Percentiles rank a stretch among this genome's conserved stretches.
Conservation (phyloP, 805 yeast species). For the Yueomyces sp. region DNA sequence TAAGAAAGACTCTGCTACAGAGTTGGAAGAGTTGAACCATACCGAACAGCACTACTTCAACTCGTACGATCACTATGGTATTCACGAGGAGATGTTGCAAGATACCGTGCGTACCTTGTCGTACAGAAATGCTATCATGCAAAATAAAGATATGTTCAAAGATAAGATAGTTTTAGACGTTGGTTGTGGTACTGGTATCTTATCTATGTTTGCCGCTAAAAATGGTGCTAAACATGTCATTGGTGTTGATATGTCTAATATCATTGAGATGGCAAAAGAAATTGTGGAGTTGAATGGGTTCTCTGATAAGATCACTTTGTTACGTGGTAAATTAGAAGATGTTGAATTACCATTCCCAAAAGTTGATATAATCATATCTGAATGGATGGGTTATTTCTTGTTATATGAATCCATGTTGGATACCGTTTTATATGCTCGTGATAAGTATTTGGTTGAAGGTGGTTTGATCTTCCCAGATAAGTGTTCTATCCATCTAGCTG, state of each 20-base stretch:
- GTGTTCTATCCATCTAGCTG: slow-evolving; percentile 79
- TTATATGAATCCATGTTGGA: slow-evolving; percentile 96
- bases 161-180: slow-evolving; percentile 93
- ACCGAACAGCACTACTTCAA: slow-evolving; percentile 87
- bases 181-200: slow-evolving; percentile 97
- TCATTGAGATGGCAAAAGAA: slow-evolving; percentile 90
- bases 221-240: slow-evolving; percentile 99
- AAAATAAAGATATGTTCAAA: slow-evolving; percentile 78
- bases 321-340: slow-evolving; percentile 92
- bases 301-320: slow-evolving; percentile 69
- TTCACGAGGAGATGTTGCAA: slow-evolving; percentile 98
- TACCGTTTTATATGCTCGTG: slow-evolving; percentile 90
- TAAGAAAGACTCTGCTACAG: slow-evolving; percentile 44
- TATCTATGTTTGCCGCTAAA: slow-evolving; percentile 94
- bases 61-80: slow-evolving; percentile 93
- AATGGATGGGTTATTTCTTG: slow-evolving; percentile 99
- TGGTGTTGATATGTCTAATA: slow-evolving; percentile 94
- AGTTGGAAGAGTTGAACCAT: slow-evolving; percentile 47
- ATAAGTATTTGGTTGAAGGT: slow-evolving; percentile 59
- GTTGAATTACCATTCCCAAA: slow-evolving; percentile 69
- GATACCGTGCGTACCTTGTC: slow-evolving; percentile 86
- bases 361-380: slow-evolving; percentile 91
- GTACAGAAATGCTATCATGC: slow-evolving; percentile 83
- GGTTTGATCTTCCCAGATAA: slow-evolving; percentile 94
- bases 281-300: slow-evolving; percentile 77